A percentile compares a stretch with the other conserved stretches of the same genome.
These are phyloP conservation scores for Paramecium octaurelia DNA, from an alignment of 73 alveolate species.

Conservation along the genomic window DNA sequence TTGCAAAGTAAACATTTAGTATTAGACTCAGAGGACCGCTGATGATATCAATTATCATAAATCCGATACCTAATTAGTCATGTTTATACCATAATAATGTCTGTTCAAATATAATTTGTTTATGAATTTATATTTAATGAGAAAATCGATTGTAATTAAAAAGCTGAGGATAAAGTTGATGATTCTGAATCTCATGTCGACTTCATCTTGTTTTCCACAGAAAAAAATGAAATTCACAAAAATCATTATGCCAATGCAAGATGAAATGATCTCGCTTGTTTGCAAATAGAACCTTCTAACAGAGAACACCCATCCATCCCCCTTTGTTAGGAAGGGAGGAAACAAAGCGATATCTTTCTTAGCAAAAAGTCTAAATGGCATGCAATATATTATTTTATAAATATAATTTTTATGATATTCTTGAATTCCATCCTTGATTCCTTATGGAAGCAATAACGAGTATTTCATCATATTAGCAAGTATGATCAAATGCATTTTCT, in stretches of 20 bases:
- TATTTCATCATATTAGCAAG: too few species aligned
- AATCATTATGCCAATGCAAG: background rate
- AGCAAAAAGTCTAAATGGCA: background rate
- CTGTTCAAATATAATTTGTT: background rate
- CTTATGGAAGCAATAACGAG: background rate
- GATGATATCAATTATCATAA: background rate
- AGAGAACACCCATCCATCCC: background rate
- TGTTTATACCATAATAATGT: background rate
- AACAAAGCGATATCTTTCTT: background rate
- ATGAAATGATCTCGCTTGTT: background rate
- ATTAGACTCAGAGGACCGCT: conserved; percentile 29
- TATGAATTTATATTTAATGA: background rate
- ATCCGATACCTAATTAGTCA: background rate
- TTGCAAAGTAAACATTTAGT: background rate
- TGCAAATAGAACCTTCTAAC: background rate
- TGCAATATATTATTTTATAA: background rate
- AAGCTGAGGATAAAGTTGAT: background rate
- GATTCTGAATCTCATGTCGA: background rate
- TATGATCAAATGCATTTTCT: background rate
- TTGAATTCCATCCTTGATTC: background rate
- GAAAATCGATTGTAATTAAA: background rate
- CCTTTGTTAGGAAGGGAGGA: conserved; percentile 16
- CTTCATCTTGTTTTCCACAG: conserved; percentile 43
- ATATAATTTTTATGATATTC: background rate
- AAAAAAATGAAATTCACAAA: conserved; percentile 10